A percentile compares a stretch with the other conserved stretches of the same genome.
These are phyloP conservation scores for Pseudogymnoascus destructans DNA, from an alignment of 2,329 filamentous ascomycete species.

Conservation along the genomic window DNA sequence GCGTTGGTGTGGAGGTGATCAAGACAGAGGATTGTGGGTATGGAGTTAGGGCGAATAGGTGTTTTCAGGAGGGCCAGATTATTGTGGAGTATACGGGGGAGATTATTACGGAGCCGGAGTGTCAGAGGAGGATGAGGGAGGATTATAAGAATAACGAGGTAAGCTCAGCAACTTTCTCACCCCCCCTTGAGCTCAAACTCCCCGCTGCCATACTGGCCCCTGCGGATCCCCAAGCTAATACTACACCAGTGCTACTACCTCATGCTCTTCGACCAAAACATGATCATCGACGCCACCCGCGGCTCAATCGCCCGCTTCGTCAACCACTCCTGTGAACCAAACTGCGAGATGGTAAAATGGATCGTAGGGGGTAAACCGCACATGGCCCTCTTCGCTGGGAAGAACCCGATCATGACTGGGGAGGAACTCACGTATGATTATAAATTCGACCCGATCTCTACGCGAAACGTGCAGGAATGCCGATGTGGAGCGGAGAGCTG, in stretches of 20 bases:
- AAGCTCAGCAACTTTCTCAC: constrained; percentile 25
- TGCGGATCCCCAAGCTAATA: constrained; percentile 13
- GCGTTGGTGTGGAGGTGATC: constrained; percentile 88
- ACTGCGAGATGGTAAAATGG: constrained; percentile 97
- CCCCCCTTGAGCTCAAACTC: no score
- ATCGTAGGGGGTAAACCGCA: constrained; percentile 85
- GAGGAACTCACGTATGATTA: constrained; percentile 94
- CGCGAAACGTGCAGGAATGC: constrained; percentile 55
- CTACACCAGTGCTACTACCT: constrained; percentile 74
- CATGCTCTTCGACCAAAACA: constrained; percentile 97
- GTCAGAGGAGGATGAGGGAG: constrained; percentile 83
- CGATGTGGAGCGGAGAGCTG: constrained; percentile 51
- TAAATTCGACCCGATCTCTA: constrained; percentile 57
- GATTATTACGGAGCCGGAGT: constrained; percentile 91
- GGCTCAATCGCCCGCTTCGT: constrained; percentile 96
- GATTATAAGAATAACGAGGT: constrained; percentile 91
- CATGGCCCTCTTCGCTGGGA: constrained; percentile 92
- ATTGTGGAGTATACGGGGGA: constrained; percentile 98
- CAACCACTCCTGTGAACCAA: constrained; percentile 93
- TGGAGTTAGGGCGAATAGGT: constrained; percentile 80
- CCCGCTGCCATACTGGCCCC: no score
- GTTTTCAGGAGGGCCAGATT: constrained; percentile 80
- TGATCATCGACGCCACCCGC: constrained; percentile 94
- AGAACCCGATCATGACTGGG: constrained; percentile 79
- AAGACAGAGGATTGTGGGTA: constrained; percentile 82